phyloP scores from a whole-genome alignment of 192 early-diverging fungal species.

The Paraglomus brasilianum region DNA sequence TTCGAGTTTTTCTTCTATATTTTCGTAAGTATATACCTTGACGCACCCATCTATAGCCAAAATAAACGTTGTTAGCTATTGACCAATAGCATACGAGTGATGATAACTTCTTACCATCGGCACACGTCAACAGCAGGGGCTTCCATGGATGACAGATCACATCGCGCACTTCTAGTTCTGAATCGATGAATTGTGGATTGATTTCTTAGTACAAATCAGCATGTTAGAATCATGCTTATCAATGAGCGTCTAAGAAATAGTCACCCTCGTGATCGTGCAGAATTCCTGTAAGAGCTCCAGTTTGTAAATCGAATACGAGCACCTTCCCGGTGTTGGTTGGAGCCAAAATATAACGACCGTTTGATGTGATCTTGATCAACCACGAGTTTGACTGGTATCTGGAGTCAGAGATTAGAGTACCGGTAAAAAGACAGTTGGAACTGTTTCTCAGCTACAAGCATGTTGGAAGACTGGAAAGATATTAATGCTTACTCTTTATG shows the following conservation, averaged over 20 bases:
- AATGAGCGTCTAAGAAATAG: slow-evolving; percentile 16
- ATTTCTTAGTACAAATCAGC: neutral
- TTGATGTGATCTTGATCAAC: slow-evolving; percentile 86
- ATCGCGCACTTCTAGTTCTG: slow-evolving; percentile 90
- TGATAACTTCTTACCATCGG: slow-evolving; percentile 63
- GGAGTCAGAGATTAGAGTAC: too few relatives aligned
- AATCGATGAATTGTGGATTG: neutral
- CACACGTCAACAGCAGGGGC: slow-evolving; percentile 79
- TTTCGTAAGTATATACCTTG: slow-evolving; percentile 59
- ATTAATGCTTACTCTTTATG: slow-evolving; percentile 69
- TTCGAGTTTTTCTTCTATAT: slow-evolving; percentile 15
- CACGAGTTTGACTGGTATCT: slow-evolving; percentile 91
- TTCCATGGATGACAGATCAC: slow-evolving; percentile 83
- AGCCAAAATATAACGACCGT: slow-evolving; percentile 85
- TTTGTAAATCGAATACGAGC: slow-evolving; percentile 77
- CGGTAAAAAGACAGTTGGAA: neutral
- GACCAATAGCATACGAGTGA: slow-evolving; percentile 9
- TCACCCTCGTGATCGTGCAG: slow-evolving; percentile 82
- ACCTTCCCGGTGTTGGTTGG: slow-evolving; percentile 89
- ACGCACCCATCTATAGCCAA: slow-evolving; percentile 57
- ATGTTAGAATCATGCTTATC: neutral
- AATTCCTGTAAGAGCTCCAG: slow-evolving; percentile 72
- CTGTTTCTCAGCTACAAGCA: neutral
- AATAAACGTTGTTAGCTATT: neutral
- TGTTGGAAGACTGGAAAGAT: neutral